Evolutionary conservation across 352 stramenopile species (phyloP).

Genomic region (Phytophthora capsici): DNA sequence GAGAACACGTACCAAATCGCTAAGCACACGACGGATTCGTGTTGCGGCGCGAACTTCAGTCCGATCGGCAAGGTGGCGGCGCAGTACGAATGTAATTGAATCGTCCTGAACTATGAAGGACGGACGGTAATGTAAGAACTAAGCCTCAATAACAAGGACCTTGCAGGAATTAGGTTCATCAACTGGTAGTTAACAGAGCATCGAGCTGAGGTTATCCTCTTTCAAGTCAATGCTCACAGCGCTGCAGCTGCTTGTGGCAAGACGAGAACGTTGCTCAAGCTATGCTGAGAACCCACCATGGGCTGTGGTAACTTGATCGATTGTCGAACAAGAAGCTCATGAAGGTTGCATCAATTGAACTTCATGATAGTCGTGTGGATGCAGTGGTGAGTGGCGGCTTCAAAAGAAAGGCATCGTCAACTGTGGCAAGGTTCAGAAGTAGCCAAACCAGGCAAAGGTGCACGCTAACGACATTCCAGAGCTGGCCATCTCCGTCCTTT

Average conservation of each 20-base stretch:
- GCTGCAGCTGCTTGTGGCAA: slow-evolving; percentile 20
- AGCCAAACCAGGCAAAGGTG: slow-evolving; percentile 5
- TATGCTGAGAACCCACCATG: too few relatives aligned
- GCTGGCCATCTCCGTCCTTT: not conserved
- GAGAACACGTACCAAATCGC: slow-evolving; percentile 55
- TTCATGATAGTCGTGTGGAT: too few relatives aligned
- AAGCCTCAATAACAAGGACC: too few relatives aligned
- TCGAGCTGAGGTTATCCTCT: too few relatives aligned
- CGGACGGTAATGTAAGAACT: not conserved
- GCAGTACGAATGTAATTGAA: slow-evolving; percentile 12
- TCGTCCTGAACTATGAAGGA: slow-evolving; percentile 13
- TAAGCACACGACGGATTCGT: slow-evolving; percentile 47
- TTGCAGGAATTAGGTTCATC: slow-evolving; percentile 5
- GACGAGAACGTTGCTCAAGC: slow-evolving; percentile 16
- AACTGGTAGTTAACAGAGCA: not conserved
- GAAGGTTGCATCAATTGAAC: too few relatives aligned
- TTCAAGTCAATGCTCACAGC: slow-evolving; percentile 1
- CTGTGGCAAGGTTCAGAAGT: slow-evolving; percentile 27
- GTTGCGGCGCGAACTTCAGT: slow-evolving; percentile 30
- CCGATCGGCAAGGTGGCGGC: slow-evolving; percentile 12
- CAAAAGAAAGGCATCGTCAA: slow-evolving; percentile 5
- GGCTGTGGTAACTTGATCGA: slow-evolving; percentile 43
- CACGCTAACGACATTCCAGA: slow-evolving; percentile 20
- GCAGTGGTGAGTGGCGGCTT: slow-evolving; percentile 26
- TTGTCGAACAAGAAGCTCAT: slow-evolving; percentile 39